A percentile compares a stretch with the other conserved stretches of the same genome.
phyloP scores from a whole-genome alignment of 2,329 filamentous ascomycete genomes.

The Ceratocystiopsis minuta region DNA sequence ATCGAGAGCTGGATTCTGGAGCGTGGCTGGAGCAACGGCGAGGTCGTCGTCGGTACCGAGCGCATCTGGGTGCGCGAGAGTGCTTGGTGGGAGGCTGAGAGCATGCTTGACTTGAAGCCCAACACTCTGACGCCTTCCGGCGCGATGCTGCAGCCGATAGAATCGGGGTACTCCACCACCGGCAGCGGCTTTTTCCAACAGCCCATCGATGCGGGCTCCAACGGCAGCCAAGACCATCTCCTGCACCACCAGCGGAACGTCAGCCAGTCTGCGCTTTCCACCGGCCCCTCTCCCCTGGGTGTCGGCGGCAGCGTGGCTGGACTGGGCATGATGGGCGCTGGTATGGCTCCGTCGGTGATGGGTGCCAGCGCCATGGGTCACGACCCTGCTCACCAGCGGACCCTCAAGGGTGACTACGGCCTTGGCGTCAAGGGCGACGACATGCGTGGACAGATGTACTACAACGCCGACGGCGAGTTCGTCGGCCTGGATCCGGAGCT shows the following conservation, averaged over 20 bases:
- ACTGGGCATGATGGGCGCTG: slow-evolving; percentile 14
- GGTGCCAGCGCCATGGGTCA: slow-evolving; percentile 3
- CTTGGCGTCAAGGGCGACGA: slow-evolving; percentile 74
- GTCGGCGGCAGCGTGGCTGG: slow-evolving; percentile 5
- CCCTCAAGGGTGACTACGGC: slow-evolving; percentile 63
- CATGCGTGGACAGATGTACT: slow-evolving; percentile 55
- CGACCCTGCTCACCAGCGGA: slow-evolving; percentile 33
- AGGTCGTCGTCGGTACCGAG: slow-evolving; percentile 78
- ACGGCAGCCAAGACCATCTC: slow-evolving; percentile 57
- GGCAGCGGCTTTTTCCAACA: slow-evolving; percentile 53
- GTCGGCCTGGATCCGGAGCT: slow-evolving; percentile 60
- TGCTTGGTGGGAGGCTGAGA: slow-evolving; percentile 96
- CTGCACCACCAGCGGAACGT: slow-evolving; percentile 43
- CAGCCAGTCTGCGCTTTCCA: slow-evolving; percentile 31
- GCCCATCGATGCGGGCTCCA: slow-evolving; percentile 39
- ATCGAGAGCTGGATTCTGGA: slow-evolving; percentile 90
- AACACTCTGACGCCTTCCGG: slow-evolving; percentile 18
- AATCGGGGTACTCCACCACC: slow-evolving; percentile 52
- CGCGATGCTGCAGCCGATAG: slow-evolving; percentile 31
- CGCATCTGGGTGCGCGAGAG: slow-evolving; percentile 89
- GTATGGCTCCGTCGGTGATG: slow-evolving; percentile 31
- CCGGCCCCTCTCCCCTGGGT: slow-evolving; percentile 17
- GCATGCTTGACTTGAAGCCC: slow-evolving; percentile 79
- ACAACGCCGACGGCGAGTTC: slow-evolving; percentile 51
- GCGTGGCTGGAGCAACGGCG: slow-evolving; percentile 94